Conservation (phyloP, 2,329 filamentous ascomycete genomes). For the Trichoderma harzianum region DNA sequence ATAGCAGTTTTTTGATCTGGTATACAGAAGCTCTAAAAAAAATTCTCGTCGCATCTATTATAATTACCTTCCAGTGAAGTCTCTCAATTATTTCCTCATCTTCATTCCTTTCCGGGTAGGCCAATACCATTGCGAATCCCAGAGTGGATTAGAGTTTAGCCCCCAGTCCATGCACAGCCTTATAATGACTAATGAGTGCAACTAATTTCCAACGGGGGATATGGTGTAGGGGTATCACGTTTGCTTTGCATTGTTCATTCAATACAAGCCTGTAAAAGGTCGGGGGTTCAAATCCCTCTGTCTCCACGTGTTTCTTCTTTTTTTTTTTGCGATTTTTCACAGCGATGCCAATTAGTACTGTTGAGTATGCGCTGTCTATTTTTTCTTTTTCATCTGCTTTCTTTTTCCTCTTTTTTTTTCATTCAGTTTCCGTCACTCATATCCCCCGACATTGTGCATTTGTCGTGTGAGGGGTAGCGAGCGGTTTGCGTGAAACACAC, state of each 20-base stretch:
- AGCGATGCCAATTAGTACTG: too few species aligned
- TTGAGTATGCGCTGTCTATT: neutral
- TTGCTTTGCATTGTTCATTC: constrained; percentile 19
- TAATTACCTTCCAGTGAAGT: neutral
- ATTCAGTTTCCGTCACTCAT: neutral
- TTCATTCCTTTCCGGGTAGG: neutral
- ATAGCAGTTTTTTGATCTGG: neutral
- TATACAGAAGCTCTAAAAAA: neutral
- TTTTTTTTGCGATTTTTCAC: constrained; percentile 5
- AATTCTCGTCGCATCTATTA: neutral
- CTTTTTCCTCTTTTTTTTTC: neutral
- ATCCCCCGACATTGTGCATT: neutral
- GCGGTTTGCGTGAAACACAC: too few species aligned
- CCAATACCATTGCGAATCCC: neutral
- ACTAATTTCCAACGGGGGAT: constrained; percentile 5
- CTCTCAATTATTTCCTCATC: neutral
- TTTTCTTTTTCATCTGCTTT: neutral
- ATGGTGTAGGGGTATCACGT: constrained; percentile 20
- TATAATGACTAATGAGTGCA: neutral
- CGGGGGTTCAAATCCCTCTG: constrained; percentile 20
- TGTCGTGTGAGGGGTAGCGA: neutral
- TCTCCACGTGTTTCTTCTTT: constrained; percentile 15
- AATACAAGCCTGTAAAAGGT: constrained; percentile 18
- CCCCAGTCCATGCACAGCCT: neutral
- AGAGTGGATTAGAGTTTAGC: neutral